Evolutionary conservation across 805 yeast genomes (phyloP).

Genomic region (Kuraishia capsulata): DNA sequence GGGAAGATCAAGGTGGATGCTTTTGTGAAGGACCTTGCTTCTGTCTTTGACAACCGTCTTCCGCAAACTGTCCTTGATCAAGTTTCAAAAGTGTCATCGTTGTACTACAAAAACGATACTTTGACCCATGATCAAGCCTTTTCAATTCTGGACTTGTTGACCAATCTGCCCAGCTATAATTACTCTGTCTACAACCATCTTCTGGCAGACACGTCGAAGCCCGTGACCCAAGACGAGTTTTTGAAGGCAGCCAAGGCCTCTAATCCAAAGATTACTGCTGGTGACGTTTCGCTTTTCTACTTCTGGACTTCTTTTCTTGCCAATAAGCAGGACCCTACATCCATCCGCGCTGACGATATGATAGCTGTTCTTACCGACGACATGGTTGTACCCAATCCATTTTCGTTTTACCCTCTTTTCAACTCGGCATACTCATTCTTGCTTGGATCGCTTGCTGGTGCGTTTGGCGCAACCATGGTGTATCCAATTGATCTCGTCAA

Average conservation of each 20-base stretch:
- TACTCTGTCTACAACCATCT: conserved; percentile 14
- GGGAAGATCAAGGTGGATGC: conserved; percentile 10
- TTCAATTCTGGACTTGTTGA: conserved; percentile 34
- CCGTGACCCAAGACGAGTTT: conserved; percentile 15
- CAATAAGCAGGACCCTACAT: conserved; percentile 15
- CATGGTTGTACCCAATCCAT: conserved; percentile 38
- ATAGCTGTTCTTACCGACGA: conserved; percentile 41
- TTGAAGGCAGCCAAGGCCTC: conserved; percentile 13
- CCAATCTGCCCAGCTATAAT: conserved; percentile 22
- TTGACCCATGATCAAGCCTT: conserved; percentile 40
- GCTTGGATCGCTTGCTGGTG: conserved; percentile 92
- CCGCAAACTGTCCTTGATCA: conserved; percentile 52
- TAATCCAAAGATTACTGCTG: conserved; percentile 11
- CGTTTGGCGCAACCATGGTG: conserved; percentile 96
- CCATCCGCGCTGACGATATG: conserved; percentile 20
- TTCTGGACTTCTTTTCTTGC: conserved; percentile 23
- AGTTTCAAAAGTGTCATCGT: conserved; percentile 29
- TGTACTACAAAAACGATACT: conserved; percentile 30
- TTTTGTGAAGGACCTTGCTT: conserved; percentile 12
- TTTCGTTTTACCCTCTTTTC: conserved; percentile 53
- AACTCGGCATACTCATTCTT: conserved; percentile 83
- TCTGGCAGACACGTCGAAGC: conserved; percentile 11
- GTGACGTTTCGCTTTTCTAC: conserved; percentile 22
- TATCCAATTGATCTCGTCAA: conserved; percentile 95
- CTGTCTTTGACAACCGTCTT: conserved; percentile 18